phyloP scores from a whole-genome alignment of 2,329 filamentous ascomycete species.

The Passalora sequoiae region DNA sequence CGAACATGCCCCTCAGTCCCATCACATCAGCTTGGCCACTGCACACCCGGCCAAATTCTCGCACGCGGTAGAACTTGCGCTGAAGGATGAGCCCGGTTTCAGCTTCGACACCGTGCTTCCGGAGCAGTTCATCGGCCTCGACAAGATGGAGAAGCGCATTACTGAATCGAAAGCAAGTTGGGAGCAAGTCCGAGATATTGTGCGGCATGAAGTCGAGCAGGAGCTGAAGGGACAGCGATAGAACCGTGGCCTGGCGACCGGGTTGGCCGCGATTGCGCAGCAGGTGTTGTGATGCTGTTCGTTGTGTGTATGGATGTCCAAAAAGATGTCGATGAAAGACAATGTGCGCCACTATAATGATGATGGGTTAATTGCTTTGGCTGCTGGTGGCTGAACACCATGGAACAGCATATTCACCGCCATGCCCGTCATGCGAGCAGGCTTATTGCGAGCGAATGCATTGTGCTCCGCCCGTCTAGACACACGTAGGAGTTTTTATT shows the following conservation, averaged over 20 bases:
- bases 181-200: conserved; percentile 68
- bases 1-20: conserved; percentile 41
- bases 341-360: too few species aligned
- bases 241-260: not conserved
- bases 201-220: conserved; percentile 64
- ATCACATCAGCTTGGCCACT: conserved; percentile 82
- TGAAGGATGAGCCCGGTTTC: conserved; percentile 67
- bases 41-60: conserved; percentile 96
- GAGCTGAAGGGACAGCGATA: conserved; percentile 23
- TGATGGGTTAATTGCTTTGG: too few species aligned
- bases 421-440: too few species aligned
- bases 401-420: too few species aligned
- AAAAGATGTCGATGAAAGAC: too few species aligned
- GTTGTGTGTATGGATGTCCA: too few species aligned
- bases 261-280: too few species aligned
- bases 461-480: too few species aligned
- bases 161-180: conserved; percentile 63
- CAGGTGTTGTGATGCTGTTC: too few species aligned
- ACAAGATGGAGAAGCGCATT: conserved; percentile 69
- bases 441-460: too few species aligned
- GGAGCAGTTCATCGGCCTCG: conserved; percentile 72
- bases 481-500: too few species aligned
- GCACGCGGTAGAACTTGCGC: conserved; percentile 72
- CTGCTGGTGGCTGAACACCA: too few species aligned
- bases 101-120: conserved; percentile 75